Percentiles rank a stretch among this genome's conserved stretches.
Evolutionary conservation across 208 protist species (phyloP).

Genomic region (Crithidia bombi): DNA sequence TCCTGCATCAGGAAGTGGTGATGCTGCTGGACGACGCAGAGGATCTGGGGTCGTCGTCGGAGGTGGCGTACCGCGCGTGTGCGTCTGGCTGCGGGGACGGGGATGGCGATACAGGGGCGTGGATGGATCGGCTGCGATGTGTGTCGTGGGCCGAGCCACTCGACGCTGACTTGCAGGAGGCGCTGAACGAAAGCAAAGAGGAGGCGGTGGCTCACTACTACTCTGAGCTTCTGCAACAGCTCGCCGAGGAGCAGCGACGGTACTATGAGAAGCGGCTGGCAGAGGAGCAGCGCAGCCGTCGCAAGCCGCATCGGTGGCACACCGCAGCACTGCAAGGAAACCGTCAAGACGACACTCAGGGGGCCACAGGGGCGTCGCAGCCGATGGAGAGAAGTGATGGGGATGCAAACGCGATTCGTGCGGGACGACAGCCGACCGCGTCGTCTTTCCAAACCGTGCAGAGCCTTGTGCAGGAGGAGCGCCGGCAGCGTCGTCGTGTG

Average conservation of each 20-base stretch:
- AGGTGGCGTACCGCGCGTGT: too few relatives aligned
- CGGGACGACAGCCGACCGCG: neutral
- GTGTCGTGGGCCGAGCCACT: conserved; percentile 43
- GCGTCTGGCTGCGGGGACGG: too few relatives aligned
- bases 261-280: conserved; percentile 39
- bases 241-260: conserved; percentile 45
- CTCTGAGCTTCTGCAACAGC: conserved; percentile 28
- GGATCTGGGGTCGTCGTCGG: too few relatives aligned
- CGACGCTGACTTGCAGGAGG: conserved; percentile 37
- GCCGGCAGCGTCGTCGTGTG: conserved; percentile 22
- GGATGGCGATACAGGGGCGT: neutral
- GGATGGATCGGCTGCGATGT: conserved; percentile 24
- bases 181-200: conserved; percentile 48
- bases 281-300: conserved; percentile 36
- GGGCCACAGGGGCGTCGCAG: too few relatives aligned
- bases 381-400: too few relatives aligned
- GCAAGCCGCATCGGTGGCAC: conserved; percentile 31
- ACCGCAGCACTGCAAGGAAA: neutral
- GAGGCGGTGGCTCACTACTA: conserved; percentile 51
- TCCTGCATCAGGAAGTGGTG: conserved; percentile 82
- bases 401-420: too few relatives aligned
- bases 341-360: too few relatives aligned
- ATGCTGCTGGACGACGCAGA: conserved; percentile 51
- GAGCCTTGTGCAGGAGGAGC: conserved; percentile 18
- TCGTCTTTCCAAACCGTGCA: neutral